phyloP scores from a whole-genome alignment of 2,329 filamentous ascomycete species.

The Epichloe aotearoae region DNA sequence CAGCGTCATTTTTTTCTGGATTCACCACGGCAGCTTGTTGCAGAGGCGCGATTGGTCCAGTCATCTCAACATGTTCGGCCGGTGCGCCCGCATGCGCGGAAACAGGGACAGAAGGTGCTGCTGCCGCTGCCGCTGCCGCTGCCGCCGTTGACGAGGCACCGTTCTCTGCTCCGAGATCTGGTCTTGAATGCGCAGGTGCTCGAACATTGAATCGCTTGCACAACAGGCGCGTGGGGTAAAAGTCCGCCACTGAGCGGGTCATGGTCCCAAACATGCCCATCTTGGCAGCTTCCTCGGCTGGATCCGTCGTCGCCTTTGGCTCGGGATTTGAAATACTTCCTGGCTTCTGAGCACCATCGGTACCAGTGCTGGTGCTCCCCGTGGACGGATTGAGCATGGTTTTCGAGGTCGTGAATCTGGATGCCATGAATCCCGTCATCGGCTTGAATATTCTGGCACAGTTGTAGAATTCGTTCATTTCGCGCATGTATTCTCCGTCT shows the following conservation, averaged over 20 bases:
- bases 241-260: slow-evolving; percentile 60
- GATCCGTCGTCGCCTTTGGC: slow-evolving; percentile 36
- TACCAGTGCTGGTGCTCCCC: slow-evolving; percentile 2
- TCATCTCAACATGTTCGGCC: neutral
- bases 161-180: slow-evolving; percentile 28
- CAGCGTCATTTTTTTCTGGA: slow-evolving; percentile 50
- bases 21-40: slow-evolving; percentile 35
- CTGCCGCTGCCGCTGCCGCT: neutral
- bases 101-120: neutral
- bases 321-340: slow-evolving; percentile 19
- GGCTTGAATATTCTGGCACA: slow-evolving; percentile 71
- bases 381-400: slow-evolving; percentile 22
- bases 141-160: neutral
- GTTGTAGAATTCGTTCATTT: slow-evolving; percentile 61
- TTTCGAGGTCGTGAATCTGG: slow-evolving; percentile 69
- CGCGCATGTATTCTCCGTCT: slow-evolving; percentile 64
- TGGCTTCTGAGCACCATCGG: slow-evolving; percentile 3
- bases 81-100: neutral
- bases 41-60: neutral
- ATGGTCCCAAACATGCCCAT: slow-evolving; percentile 87
- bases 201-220: slow-evolving; percentile 92
- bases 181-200: slow-evolving; percentile 54
- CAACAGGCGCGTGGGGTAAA: slow-evolving; percentile 71
- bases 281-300: slow-evolving; percentile 74
- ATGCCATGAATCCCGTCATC: slow-evolving; percentile 84